Evolutionary conservation across 768 basidiomycete genomes (phyloP).

Genomic region (Psilocybe subaeruginosa): DNA sequence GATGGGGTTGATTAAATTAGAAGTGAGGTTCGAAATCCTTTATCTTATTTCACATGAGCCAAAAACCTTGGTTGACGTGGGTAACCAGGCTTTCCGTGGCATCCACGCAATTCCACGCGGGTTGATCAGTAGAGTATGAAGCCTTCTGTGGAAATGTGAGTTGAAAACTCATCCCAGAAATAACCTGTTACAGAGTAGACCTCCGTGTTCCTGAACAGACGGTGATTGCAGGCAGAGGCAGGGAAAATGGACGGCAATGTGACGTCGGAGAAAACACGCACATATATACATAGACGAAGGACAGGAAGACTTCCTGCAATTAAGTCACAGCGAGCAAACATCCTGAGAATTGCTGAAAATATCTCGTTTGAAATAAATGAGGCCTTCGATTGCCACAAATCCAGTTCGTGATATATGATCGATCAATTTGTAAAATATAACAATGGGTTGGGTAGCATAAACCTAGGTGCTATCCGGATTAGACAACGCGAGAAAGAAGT

Average conservation of each 20-base stretch:
- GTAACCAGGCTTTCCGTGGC: not conserved
- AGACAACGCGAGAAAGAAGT: not conserved
- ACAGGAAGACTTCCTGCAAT: no score
- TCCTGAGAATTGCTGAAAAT: not conserved
- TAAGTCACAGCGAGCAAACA: not conserved
- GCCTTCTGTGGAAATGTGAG: not conserved
- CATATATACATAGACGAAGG: not conserved
- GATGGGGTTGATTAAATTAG: no score
- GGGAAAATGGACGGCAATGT: not conserved
- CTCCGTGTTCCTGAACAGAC: no score
- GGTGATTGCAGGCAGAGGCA: no score
- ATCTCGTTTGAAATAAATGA: not conserved
- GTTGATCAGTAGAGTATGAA: not conserved
- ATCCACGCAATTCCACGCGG: not conserved
- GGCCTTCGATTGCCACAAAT: no score
- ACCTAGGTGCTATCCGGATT: not conserved
- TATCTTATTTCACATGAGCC: not conserved
- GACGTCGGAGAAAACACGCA: not conserved
- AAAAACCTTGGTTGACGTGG: constrained; percentile 7
- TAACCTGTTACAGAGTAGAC: no score
- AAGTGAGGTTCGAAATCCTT: not conserved
- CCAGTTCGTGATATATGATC: not conserved
- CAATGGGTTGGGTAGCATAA: not conserved
- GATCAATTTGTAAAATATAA: not conserved
- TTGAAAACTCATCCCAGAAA: no score